Evolutionary conservation across 2,329 filamentous ascomycete genomes (phyloP).

Genomic region (Aspergillus carbonarius): DNA sequence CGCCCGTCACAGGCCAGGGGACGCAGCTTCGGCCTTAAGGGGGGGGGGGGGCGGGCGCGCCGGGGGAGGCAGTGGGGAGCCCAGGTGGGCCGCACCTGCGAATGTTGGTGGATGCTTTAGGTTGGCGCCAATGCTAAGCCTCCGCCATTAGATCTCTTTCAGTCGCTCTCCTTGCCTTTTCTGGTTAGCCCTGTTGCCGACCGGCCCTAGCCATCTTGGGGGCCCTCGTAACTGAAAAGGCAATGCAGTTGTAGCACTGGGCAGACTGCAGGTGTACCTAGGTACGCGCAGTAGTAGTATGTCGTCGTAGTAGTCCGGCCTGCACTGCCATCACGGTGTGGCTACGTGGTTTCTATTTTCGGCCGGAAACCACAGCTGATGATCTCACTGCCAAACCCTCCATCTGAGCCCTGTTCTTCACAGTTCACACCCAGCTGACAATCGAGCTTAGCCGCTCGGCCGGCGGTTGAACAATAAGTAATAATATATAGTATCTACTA

Average conservation of each 20-base stretch:
- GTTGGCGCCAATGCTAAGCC: constrained; percentile 20
- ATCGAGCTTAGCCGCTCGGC: background rate
- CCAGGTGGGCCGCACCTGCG: background rate
- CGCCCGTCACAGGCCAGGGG: constrained; percentile 8
- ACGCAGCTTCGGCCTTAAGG: constrained; percentile 3
- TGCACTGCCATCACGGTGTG: background rate
- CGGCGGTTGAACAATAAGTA: background rate
- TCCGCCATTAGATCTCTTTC: constrained; percentile 14
- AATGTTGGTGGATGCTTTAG: constrained; percentile 6
- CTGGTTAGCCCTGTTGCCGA: background rate
- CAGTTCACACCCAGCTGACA: background rate
- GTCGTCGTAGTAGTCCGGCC: background rate
- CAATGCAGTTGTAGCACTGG: too few relatives aligned
- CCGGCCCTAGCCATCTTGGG: background rate
- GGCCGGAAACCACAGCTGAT: background rate
- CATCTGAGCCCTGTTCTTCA: background rate
- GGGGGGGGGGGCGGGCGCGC: constrained; percentile 4
- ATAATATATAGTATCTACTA: too few relatives aligned
- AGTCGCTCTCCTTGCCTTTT: background rate
- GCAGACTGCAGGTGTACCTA: too few relatives aligned
- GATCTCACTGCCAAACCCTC: background rate
- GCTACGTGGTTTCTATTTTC: background rate
- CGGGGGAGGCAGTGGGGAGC: background rate
- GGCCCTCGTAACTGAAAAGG: background rate
- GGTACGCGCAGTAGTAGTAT: background rate